Base-by-base conservation (phyloP, 768 basidiomycete genomes). In the Mycena indigotica region DNA sequence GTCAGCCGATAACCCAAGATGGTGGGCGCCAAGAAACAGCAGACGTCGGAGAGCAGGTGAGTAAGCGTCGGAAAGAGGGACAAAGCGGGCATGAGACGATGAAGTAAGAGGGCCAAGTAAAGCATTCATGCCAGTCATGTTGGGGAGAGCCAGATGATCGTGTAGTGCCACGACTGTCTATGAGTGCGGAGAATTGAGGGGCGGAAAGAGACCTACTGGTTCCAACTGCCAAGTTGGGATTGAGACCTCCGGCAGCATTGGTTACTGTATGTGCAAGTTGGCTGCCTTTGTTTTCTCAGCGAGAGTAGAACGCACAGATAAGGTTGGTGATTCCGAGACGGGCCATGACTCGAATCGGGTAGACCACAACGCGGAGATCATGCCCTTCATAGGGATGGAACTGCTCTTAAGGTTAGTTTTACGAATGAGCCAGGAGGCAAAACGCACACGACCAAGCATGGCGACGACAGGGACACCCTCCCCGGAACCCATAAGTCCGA, bases 311-410 rank as follows among this genome's bases (percentile, higher is more conserved):
- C 87, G 56, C 65, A 93, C 92, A 86, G 61, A 95, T 87, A 55
- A 93, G 70, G 60, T 88, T 76, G 65, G 84, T 82, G 40, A 92
- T 81, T 2, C 94, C 94, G 24, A 95, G 74, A 62, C 77, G 78
- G 41, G 89, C 86, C 85, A 95, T 87, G 28, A 89, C 76, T 52
- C 91, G 81, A 54, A 95, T 84, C 12, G 93, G 91, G 67, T 88
- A 93, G 17, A 87, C 83, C 16, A 92, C 87, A 4, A 84, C 82
- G 5, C 81, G 70, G 39, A 93, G 75, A 24, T 78, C 70, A 66
- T 93, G 86, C 2, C 94, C 94, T 73, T 96, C 93, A 62, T 95
- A 96, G 1, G 84, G 79, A 70, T 93, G 92, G 65, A 93, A 89
- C 91, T 93, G 63, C 52, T 55, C 52, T 54, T 50, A 50, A 52